Base-by-base conservation (phyloP, 2,329 filamentous ascomycete genomes). In the Paradendryphiella salina region DNA sequence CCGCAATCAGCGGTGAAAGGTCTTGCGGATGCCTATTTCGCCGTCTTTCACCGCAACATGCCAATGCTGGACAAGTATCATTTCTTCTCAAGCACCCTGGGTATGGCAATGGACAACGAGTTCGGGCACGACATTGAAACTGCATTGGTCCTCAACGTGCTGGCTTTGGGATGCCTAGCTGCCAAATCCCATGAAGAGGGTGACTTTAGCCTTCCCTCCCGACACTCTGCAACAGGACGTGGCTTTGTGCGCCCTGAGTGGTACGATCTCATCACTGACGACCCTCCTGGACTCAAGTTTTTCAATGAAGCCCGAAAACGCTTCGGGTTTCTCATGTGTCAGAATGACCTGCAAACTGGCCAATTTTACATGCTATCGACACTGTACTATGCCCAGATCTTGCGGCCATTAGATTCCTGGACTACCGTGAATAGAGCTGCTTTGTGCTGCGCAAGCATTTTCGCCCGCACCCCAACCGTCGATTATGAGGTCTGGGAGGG, bases 391-490 rank as follows among this genome's bases (percentile, higher is more conserved):
- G 77, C 74, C 6, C 80, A 82, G 53, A 76, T 79, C 0, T 63
- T 81, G 18, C 78, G 80, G 23, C 79, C 79, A 0, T 75, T 81
- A 55, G 80, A 82, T 54, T 79, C 79, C 3, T 82, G 79, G 78
- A 74, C 76, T 15, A 80, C 79, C 65, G 76, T 81, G 17, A 79
- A 78, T 48, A 76, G 79, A 33, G 80, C 80, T 5, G 78, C 77
- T 0, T 70, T 77, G 3, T 80, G 78, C 52, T 82, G 79, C 59
- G 72, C 79, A 13, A 71, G 65, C 34, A 70, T 76, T n/a, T 60
- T 81, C 42, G 78, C 76, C 28, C 77, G 78, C 61, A 75, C 65
- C 31, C 72, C 62, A 29, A 50, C 58, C 4, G 53, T 70, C 21
- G 75, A 77, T 71, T 80, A 72, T 45, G 75, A 82, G 48, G 67